Percentiles rank a stretch among this genome's conserved stretches.
These are phyloP conservation scores for Stramenopiles sp. DNA, from an alignment of 352 stramenopile species.

Conservation along the genomic window DNA sequence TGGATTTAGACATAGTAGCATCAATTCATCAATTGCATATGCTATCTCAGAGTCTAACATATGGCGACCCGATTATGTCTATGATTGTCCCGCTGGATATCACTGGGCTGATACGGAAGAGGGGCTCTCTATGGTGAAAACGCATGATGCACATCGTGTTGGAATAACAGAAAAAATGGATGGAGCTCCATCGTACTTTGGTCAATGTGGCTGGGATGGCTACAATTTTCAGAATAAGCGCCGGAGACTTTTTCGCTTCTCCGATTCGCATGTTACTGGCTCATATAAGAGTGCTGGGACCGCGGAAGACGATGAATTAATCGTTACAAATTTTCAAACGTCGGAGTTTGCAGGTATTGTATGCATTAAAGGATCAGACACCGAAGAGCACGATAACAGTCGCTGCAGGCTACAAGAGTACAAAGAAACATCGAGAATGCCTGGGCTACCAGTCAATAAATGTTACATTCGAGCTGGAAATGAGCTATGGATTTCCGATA, in stretches of 20 bases:
- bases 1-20: constrained; percentile 40
- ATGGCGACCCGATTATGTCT: constrained; percentile 40
- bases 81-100: constrained; percentile 57
- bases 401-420: not conserved
- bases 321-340: constrained; percentile 22
- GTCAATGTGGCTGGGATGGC: constrained; percentile 54
- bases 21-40: constrained; percentile 38
- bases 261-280: constrained; percentile 47
- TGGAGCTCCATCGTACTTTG: constrained; percentile 37
- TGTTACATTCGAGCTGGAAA: constrained; percentile 18
- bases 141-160: not conserved
- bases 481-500: constrained; percentile 60
- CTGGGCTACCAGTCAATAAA: constrained; percentile 16
- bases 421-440: not conserved
- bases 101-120: constrained; percentile 57
- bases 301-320: constrained; percentile 23
- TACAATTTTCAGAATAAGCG: constrained; percentile 41
- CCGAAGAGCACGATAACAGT: not conserved
- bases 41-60: constrained; percentile 37
- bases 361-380: constrained; percentile 30
- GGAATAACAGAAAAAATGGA: not conserved
- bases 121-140: constrained; percentile 25
- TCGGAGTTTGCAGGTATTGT: constrained; percentile 45
- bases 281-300: constrained; percentile 55
- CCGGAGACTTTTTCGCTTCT: constrained; percentile 51